A percentile compares a stretch with the other conserved stretches of the same genome.
These are phyloP conservation scores for Penicillium turbatum DNA, from an alignment of 495 filamentous ascomycete species.

Conservation along the genomic window DNA sequence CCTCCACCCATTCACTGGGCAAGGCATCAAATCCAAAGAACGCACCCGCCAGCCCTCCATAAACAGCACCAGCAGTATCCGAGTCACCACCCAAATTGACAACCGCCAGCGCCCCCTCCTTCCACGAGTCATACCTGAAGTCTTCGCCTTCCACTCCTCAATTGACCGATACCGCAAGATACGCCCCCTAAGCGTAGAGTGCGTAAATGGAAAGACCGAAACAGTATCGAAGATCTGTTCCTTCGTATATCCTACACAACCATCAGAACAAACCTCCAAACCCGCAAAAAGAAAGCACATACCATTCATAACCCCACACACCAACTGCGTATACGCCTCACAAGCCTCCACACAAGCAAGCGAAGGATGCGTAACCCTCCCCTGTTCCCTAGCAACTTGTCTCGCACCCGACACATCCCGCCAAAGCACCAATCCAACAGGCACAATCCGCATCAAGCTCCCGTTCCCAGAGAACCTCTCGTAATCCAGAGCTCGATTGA, in stretches of 20 bases:
- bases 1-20: conserved; percentile 31
- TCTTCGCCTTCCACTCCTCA: conserved; percentile 16
- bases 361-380: conserved; percentile 39
- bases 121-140: conserved; percentile 37
- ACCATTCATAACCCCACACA: conserved; percentile 24
- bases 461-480: conserved; percentile 40
- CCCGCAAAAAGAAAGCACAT: background rate
- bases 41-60: conserved; percentile 45
- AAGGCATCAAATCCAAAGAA: conserved; percentile 41
- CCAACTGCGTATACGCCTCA: conserved; percentile 34
- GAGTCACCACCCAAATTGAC: conserved; percentile 49
- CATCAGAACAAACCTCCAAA: background rate
- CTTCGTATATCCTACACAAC: conserved; percentile 18
- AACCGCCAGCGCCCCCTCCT: conserved; percentile 38
- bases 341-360: conserved; percentile 39
- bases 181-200: conserved; percentile 16
- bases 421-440: conserved; percentile 34
- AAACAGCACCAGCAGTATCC: conserved; percentile 49
- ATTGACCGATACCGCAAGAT: conserved; percentile 19
- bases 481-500: conserved; percentile 9
- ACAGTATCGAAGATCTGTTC: conserved; percentile 14
- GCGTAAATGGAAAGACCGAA: conserved; percentile 17
- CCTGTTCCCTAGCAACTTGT: conserved; percentile 25
- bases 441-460: conserved; percentile 43
- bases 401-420: conserved; percentile 17